A percentile compares a stretch with the other conserved stretches of the same genome.
phyloP scores from a whole-genome alignment of 805 yeast species.

The Kockiozyma suomiensis region DNA sequence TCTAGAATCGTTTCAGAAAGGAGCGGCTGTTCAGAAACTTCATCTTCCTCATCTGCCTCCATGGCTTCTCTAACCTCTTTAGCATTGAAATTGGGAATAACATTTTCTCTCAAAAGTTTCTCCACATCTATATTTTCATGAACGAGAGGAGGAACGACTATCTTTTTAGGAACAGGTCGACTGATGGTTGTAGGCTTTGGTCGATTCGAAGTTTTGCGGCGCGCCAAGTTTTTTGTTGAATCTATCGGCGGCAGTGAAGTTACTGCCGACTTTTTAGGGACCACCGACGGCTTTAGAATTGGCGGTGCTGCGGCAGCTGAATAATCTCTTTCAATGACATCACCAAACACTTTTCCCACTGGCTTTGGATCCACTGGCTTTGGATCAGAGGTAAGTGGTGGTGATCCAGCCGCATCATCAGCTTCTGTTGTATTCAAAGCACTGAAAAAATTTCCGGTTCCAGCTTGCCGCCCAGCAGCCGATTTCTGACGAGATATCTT shows the following conservation, averaged over 20 bases:
- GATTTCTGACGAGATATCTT: neutral
- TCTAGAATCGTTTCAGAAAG: slow-evolving; percentile 28
- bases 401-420: neutral
- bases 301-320: neutral
- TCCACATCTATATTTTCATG: slow-evolving; percentile 20
- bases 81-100: slow-evolving; percentile 3
- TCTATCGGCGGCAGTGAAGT: no score
- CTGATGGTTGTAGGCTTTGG: neutral
- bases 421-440: neutral
- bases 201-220: neutral
- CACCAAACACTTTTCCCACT: neutral
- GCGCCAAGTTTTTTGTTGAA: no score
- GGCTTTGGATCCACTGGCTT: neutral
- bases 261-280: neutral
- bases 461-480: neutral
- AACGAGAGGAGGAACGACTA: neutral
- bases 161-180: neutral
- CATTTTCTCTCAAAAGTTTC: slow-evolving; percentile 10
- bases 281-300: no score
- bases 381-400: neutral
- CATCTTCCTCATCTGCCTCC: slow-evolving; percentile 12
- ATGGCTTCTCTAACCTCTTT: neutral
- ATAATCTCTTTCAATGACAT: slow-evolving; percentile 3
- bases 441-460: neutral
- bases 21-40: slow-evolving; percentile 10